phyloP scores from a whole-genome alignment of 2,329 filamentous ascomycete genomes.

The Diaporthe capsici region DNA sequence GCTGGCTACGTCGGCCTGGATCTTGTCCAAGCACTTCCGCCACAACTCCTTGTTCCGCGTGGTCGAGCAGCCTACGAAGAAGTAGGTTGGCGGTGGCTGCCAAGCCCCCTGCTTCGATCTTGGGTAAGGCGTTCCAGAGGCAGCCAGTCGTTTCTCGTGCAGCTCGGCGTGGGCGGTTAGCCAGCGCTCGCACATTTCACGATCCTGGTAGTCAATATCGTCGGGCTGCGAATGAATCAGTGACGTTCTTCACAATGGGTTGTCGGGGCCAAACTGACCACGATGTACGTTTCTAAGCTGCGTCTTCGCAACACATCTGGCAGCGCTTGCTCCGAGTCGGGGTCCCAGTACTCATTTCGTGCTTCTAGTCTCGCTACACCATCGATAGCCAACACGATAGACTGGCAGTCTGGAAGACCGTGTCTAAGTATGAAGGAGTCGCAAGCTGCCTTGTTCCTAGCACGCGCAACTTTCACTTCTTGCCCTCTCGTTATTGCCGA shows the following conservation, averaged over 20 bases:
- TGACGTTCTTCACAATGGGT: too few species aligned
- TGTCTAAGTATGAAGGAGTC: not conserved
- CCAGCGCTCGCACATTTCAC: not conserved
- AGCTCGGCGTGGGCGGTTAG: not conserved
- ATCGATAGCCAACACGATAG: not conserved
- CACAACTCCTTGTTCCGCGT: not conserved
- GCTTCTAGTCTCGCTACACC: not conserved
- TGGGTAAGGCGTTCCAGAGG: too few species aligned
- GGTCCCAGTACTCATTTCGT: not conserved
- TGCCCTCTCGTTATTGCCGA: not conserved
- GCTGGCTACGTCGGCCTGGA: not conserved
- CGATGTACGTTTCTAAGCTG: not conserved
- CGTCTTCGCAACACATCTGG: not conserved
- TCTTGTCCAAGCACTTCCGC: not conserved
- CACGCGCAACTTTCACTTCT: not conserved
- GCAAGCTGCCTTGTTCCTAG: not conserved
- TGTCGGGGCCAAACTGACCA: not conserved
- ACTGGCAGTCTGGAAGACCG: not conserved
- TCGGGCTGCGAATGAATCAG: not conserved
- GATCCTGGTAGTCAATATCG: not conserved
- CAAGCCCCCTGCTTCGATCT: not conserved
- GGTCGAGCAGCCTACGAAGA: not conserved
- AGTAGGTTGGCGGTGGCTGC: not conserved
- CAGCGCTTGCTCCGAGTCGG: not conserved
- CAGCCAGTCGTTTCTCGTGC: not conserved